These are phyloP conservation scores for Boletus barrowsii DNA, from an alignment of 768 basidiomycete species.

Conservation along the genomic window DNA sequence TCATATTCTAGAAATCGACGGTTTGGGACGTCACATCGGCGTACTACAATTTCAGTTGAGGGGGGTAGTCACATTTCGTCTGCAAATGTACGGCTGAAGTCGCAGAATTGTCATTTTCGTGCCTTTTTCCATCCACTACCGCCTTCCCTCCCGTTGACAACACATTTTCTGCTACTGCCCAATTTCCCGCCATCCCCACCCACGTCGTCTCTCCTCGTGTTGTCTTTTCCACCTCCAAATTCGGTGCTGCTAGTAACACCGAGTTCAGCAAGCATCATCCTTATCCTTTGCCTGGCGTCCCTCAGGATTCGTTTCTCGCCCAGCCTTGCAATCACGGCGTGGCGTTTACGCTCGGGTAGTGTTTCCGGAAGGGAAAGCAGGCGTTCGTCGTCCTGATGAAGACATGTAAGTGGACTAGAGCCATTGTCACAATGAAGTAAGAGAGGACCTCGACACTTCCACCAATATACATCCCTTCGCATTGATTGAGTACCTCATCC, in stretches of 20 bases:
- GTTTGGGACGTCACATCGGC: background rate
- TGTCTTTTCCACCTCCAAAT: background rate
- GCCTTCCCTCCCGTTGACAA: background rate
- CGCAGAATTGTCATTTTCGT: slow-evolving; percentile 10
- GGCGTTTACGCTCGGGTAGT: slow-evolving; percentile 46
- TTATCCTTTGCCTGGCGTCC: slow-evolving; percentile 20
- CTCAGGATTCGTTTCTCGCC: slow-evolving; percentile 75
- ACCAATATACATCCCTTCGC: slow-evolving; percentile 42
- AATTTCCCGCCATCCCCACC: background rate
- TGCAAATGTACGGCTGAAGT: background rate
- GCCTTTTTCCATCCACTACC: slow-evolving; percentile 18
- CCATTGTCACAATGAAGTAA: background rate
- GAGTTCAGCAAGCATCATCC: slow-evolving; percentile 5
- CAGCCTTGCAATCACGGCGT: slow-evolving; percentile 70
- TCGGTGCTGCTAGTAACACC: background rate
- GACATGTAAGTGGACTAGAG: background rate
- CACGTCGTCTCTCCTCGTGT: background rate
- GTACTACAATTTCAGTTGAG: background rate
- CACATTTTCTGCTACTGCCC: slow-evolving; percentile 17
- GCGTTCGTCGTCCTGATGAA: slow-evolving; percentile 46
- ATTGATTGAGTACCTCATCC: slow-evolving; percentile 44
- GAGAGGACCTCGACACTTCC: slow-evolving; percentile 41
- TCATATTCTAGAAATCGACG: slow-evolving; percentile 1
- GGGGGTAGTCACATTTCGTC: background rate
- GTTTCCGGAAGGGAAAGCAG: slow-evolving; percentile 29